A percentile compares a stretch with the other conserved stretches of the same genome.
These are phyloP conservation scores for Arthrinium phaeospermum DNA, from an alignment of 2,329 filamentous ascomycete genomes.

Conservation along the genomic window DNA sequence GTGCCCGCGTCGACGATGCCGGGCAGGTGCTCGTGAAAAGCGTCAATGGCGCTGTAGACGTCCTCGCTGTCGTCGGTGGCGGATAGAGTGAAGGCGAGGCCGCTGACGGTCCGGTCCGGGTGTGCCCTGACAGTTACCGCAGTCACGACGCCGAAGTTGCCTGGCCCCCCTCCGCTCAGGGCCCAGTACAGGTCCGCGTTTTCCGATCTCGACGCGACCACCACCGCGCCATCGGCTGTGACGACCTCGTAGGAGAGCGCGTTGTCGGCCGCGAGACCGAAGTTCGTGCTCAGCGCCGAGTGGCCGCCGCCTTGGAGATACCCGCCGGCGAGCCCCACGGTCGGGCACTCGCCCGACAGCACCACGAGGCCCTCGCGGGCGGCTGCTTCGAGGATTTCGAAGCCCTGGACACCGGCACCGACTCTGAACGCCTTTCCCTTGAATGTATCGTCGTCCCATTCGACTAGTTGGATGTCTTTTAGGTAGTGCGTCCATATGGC, in stretches of 20 bases:
- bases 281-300: conserved; percentile 55
- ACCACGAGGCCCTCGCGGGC: conserved; percentile 45
- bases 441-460: conserved; percentile 42
- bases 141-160: conserved; percentile 54
- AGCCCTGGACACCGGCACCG: conserved; percentile 54
- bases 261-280: conserved; percentile 66
- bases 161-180: conserved; percentile 53
- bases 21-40: conserved; percentile 32
- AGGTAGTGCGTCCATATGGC: conserved; percentile 55
- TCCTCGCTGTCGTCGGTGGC: conserved; percentile 26
- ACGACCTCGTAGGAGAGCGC: conserved; percentile 55
- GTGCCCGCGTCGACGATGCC: conserved; percentile 33
- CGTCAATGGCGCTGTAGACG: conserved; percentile 29
- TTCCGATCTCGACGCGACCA: conserved; percentile 47
- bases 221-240: conserved; percentile 33
- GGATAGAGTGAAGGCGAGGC: conserved; percentile 27
- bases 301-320: conserved; percentile 68
- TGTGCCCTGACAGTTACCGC: conserved; percentile 33
- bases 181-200: conserved; percentile 61
- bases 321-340: conserved; percentile 64
- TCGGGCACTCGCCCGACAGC: conserved; percentile 55
- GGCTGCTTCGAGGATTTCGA: conserved; percentile 48
- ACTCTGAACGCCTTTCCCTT: conserved; percentile 53
- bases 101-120: conserved; percentile 29
- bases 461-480: conserved; percentile 43